Percentiles rank a stretch among this genome's conserved stretches.
Evolutionary conservation across 768 basidiomycete species (phyloP).

Genomic region (Boletus sensibilis): DNA sequence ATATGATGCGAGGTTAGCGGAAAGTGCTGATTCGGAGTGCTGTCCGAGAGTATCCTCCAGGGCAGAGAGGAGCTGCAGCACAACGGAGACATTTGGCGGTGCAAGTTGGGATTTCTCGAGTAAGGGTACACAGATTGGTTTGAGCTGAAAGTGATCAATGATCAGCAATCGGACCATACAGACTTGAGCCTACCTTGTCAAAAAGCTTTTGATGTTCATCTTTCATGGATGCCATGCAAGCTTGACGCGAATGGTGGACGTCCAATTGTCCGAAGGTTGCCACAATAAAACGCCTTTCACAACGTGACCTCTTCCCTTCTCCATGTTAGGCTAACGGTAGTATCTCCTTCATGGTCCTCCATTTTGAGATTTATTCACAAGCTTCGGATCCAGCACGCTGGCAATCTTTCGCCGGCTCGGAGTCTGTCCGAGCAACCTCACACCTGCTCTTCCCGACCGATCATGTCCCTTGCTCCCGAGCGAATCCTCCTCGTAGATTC

Average conservation of each 20-base stretch:
- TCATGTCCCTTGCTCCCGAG: constrained; percentile 36
- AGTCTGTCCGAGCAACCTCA: not conserved
- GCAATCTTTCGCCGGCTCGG: not conserved
- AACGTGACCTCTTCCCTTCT: not conserved
- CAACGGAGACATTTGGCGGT: constrained; percentile 47
- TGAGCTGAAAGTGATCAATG: constrained; percentile 40
- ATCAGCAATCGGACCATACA: not conserved
- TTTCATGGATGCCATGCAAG: constrained; percentile 20
- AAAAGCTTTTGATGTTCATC: constrained; percentile 35
- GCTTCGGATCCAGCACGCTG: not conserved
- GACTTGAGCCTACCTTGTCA: constrained; percentile 33
- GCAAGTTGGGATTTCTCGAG: constrained; percentile 67
- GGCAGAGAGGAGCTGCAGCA: constrained; percentile 51
- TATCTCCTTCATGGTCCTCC: not conserved
- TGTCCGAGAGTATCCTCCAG: constrained; percentile 50
- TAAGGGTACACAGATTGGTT: constrained; percentile 77
- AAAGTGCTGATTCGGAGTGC: constrained; percentile 43
- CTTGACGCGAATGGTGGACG: not conserved
- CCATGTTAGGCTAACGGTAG: constrained; percentile 2
- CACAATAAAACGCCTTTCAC: too few species aligned
- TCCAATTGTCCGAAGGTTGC: not conserved
- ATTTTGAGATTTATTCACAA: not conserved
- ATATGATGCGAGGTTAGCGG: constrained; percentile 71
- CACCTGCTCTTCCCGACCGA: constrained; percentile 1
- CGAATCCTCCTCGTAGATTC: constrained; percentile 75